Evolutionary conservation across 768 basidiomycete species (phyloP).

Genomic region (Hygrophorus russula): DNA sequence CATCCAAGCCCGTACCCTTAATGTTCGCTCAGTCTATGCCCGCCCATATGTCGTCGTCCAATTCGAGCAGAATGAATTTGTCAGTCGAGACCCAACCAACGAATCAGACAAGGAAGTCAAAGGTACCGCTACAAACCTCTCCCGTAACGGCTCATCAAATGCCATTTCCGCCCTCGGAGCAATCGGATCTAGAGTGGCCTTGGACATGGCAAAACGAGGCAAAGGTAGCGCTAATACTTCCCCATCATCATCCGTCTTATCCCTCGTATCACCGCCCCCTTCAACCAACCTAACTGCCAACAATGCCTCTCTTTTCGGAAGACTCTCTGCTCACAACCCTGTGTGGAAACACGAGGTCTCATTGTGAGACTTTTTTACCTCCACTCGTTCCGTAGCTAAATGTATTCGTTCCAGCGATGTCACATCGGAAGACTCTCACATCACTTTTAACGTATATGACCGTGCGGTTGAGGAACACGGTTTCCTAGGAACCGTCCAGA

Average conservation of each 20-base stretch:
- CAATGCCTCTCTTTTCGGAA: constrained; percentile 45
- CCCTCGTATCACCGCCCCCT: constrained; percentile 21
- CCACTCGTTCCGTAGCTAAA: constrained; percentile 8
- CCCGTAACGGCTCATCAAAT: constrained; percentile 38
- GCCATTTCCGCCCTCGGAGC: constrained; percentile 60
- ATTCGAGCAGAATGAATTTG: constrained; percentile 98
- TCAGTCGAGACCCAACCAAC: constrained; percentile 80
- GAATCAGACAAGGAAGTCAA: constrained; percentile 85
- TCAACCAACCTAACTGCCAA: constrained; percentile 14
- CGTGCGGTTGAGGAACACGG: constrained; percentile 69
- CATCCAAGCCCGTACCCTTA: constrained; percentile 80
- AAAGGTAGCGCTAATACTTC: constrained; percentile 32
- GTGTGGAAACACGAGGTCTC: constrained; percentile 99
- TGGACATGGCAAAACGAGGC: constrained; percentile 23
- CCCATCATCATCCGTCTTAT: constrained; percentile 28
- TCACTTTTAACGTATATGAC: constrained; percentile 91
- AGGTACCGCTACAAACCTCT: constrained; percentile 57
- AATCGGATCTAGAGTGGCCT: constrained; percentile 38
- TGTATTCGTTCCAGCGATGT: constrained; percentile 61
- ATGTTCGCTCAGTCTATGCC: constrained; percentile 51
- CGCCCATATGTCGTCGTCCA: constrained; percentile 92
- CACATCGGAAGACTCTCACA: constrained; percentile 72
- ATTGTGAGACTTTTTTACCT: constrained; percentile 57
- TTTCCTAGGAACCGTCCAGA: constrained; percentile 85
- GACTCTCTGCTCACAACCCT: constrained; percentile 73